Conservation (phyloP, 2,329 filamentous ascomycete species). For the Monilinia aucupariae region DNA sequence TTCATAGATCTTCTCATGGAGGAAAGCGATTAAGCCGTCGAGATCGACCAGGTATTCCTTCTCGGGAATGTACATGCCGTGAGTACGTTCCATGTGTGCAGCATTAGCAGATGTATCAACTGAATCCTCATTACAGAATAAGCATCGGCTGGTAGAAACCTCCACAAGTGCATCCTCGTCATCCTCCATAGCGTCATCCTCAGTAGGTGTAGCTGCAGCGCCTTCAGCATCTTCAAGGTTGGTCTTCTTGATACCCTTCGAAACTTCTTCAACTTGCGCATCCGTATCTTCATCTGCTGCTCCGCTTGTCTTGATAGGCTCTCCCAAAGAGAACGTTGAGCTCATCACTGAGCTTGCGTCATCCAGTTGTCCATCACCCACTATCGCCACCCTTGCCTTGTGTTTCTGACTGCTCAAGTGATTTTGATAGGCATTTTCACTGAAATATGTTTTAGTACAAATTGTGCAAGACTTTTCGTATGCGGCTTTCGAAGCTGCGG, state of each 20-base stretch:
- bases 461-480: constrained; percentile 78
- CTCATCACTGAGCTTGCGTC: constrained; percentile 79
- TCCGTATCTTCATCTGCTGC: constrained; percentile 63
- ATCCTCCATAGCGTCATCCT: constrained; percentile 42
- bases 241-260: constrained; percentile 69
- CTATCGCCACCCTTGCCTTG: constrained; percentile 57
- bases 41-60: constrained; percentile 75
- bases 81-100: constrained; percentile 83
- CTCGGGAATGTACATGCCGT: constrained; percentile 96
- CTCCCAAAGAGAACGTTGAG: constrained; percentile 85
- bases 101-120: constrained; percentile 70
- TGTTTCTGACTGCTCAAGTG: constrained; percentile 90
- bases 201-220: constrained; percentile 26
- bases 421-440: constrained; percentile 92
- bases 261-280: constrained; percentile 69
- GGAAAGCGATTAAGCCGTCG: constrained; percentile 71
- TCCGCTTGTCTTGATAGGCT: constrained; percentile 49
- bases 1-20: constrained; percentile 74
- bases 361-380: constrained; percentile 44
- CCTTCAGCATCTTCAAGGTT: constrained; percentile 38
- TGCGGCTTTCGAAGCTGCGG: constrained; percentile 79
- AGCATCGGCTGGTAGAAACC: constrained; percentile 48
- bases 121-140: constrained; percentile 90
- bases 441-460: constrained; percentile 91
- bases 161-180: constrained; percentile 43